A percentile compares a stretch with the other conserved stretches of the same genome.
Evolutionary conservation across 1,284 basidiomycete species (phyloP).

Genomic region (Microbotryum silenes-acaulis): DNA sequence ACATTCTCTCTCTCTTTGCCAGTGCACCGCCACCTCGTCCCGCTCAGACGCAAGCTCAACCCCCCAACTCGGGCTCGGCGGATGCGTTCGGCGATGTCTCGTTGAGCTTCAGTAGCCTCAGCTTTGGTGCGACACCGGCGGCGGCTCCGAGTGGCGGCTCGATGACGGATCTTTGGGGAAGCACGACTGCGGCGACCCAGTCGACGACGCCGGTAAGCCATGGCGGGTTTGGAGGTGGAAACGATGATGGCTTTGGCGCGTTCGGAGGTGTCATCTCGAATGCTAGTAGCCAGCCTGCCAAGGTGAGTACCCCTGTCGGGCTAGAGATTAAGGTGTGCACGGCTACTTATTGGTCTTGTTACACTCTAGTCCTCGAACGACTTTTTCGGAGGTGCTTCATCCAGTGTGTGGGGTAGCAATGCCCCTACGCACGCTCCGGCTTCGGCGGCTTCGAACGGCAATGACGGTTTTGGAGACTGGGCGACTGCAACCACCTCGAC

Average conservation of each 20-base stretch:
- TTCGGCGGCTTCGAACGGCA: conserved; percentile 1
- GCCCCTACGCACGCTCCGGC: neutral
- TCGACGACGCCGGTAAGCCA: neutral
- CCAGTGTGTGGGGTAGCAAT: conserved; percentile 18
- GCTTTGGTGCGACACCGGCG: conserved; percentile 3
- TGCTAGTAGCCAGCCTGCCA: neutral
- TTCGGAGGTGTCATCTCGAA: conserved; percentile 9
- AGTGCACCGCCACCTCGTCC: conserved; percentile 42
- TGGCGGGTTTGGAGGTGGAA: neutral
- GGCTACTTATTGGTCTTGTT: neutral
- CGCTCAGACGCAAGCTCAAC: conserved; percentile 22
- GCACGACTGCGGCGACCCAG: neutral
- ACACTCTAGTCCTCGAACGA: neutral
- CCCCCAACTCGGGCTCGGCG: neutral
- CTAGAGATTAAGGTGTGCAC: neutral
- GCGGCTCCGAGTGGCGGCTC: neutral
- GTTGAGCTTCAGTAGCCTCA: conserved; percentile 10
- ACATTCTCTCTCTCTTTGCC: conserved; percentile 81
- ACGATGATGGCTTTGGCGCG: conserved; percentile 5
- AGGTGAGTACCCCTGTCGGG: neutral
- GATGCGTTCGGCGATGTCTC: neutral
- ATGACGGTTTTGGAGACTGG: neutral
- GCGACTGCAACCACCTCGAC: neutral
- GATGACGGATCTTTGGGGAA: neutral
- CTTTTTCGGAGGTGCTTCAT: neutral